Percentiles rank a stretch among this genome's conserved stretches.
Evolutionary conservation across 106 monocot species (phyloP).

Genomic region (Dendrobium nobile): DNA sequence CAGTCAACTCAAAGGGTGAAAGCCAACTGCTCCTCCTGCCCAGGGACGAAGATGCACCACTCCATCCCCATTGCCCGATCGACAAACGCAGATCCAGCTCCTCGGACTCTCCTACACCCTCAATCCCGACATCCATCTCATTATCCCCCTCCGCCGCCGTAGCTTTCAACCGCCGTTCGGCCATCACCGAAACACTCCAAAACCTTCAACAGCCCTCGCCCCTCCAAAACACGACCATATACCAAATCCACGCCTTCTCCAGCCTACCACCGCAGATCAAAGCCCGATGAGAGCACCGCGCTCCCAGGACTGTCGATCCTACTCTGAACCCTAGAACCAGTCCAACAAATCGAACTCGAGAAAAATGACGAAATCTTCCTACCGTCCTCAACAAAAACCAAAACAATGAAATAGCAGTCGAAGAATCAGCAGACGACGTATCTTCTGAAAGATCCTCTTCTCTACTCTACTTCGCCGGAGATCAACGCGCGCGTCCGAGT

Average conservation of each 20-base stretch:
- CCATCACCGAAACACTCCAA: not conserved
- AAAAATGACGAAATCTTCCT: not conserved
- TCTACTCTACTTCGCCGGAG: slow-evolving; percentile 1
- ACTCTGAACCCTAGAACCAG: slow-evolving; percentile 3
- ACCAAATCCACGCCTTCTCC: no score
- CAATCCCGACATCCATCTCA: not conserved
- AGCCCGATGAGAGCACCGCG: not conserved
- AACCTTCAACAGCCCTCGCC: not conserved
- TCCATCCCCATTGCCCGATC: slow-evolving; percentile 1
- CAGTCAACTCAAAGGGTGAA: not conserved
- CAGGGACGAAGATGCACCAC: not conserved
- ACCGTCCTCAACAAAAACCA: not conserved
- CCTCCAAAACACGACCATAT: slow-evolving; percentile 2
- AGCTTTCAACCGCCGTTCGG: slow-evolving; percentile 3
- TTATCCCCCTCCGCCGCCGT: not conserved
- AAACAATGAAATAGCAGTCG: not conserved
- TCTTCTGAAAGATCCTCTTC: not conserved
- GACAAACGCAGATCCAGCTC: slow-evolving; percentile 6
- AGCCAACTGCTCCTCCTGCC: not conserved
- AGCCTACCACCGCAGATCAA: not conserved
- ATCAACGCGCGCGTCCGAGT: not conserved
- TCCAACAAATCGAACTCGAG: not conserved
- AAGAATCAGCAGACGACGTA: not conserved
- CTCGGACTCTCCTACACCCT: not conserved
- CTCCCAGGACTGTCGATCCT: not conserved